phyloP scores from a whole-genome alignment of 2,329 filamentous ascomycete species.

The Ascosphaera acerosa region DNA sequence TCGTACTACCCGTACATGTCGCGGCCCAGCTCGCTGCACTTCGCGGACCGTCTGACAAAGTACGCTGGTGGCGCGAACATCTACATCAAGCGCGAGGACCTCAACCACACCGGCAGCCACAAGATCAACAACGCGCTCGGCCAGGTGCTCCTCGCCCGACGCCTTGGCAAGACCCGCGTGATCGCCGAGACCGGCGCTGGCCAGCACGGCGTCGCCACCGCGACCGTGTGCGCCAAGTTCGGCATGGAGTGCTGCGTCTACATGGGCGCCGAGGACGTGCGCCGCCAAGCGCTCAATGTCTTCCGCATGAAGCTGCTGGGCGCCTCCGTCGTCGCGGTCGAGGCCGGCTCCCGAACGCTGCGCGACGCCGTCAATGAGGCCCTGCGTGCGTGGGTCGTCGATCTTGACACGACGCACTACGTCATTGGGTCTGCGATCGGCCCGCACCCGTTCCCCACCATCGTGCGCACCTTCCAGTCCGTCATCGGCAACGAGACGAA shows the following conservation, averaged over 20 bases:
- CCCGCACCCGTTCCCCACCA: slow-evolving; percentile 91
- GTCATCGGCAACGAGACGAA: slow-evolving; percentile 93
- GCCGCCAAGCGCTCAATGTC: slow-evolving; percentile 86
- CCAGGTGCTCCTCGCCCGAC: slow-evolving; percentile 62
- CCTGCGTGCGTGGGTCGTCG: slow-evolving; percentile 75
- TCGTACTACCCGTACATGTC: slow-evolving; percentile 97
- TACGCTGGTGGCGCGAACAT: slow-evolving; percentile 81
- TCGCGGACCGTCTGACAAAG: slow-evolving; percentile 69
- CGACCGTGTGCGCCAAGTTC: slow-evolving; percentile 93
- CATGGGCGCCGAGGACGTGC: slow-evolving; percentile 95
- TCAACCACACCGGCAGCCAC: slow-evolving; percentile 94
- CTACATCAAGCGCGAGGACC: slow-evolving; percentile 91
- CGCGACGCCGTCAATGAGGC: slow-evolving; percentile 89
- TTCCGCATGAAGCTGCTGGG: slow-evolving; percentile 96
- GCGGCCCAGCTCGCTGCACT: slow-evolving; percentile 70
- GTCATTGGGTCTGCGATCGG: slow-evolving; percentile 95
- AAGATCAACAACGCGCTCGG: slow-evolving; percentile 99
- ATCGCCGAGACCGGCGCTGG: slow-evolving; percentile 95
- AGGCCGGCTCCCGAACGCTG: slow-evolving; percentile 63
- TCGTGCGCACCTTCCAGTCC: slow-evolving; percentile 91
- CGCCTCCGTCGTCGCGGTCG: slow-evolving; percentile 75
- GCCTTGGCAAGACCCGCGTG: slow-evolving; percentile 84
- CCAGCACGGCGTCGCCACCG: slow-evolving; percentile 92
- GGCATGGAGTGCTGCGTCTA: slow-evolving; percentile 95
- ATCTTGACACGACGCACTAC: slow-evolving; percentile 88